phyloP scores from a whole-genome alignment of 441 rosid genomes.

The Pelargonium cotyledonis region DNA sequence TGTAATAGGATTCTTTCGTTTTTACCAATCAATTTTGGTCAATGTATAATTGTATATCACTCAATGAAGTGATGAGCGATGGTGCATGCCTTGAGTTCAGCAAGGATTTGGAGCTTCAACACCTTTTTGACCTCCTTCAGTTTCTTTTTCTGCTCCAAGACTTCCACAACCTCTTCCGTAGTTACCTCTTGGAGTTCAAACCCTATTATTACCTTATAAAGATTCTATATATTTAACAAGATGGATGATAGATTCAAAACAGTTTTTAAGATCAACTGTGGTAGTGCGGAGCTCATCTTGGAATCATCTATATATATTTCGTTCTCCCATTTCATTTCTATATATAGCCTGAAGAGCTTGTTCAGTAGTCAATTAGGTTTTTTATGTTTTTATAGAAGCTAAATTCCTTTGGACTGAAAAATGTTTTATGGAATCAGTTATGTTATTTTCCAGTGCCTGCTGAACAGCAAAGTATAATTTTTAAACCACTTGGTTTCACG shows the following conservation, averaged over 20 bases:
- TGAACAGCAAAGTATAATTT: no score
- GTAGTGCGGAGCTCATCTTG: neutral
- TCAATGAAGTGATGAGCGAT: neutral
- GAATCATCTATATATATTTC: neutral
- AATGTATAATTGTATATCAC: no score
- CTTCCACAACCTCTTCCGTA: neutral
- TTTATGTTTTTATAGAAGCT: neutral
- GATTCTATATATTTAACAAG: neutral
- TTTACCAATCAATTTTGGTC: neutral
- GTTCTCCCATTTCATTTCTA: neutral
- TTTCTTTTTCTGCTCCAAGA: neutral
- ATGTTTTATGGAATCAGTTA: no score
- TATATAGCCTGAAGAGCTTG: neutral
- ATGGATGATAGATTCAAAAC: neutral
- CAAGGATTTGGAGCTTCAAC: neutral
- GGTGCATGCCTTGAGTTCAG: neutral
- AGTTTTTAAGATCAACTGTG: neutral
- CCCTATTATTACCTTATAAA: neutral
- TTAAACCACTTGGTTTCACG: no score
- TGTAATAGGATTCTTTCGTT: neutral
- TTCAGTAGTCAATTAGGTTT: neutral
- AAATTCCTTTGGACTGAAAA: neutral
- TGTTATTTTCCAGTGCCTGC: no score
- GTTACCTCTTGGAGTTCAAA: constrained; percentile 1
- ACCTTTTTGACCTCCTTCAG: neutral